Evolutionary conservation across 2,329 filamentous ascomycete species (phyloP), one percentile per base, ranked within the genome.

Genomic region (Cadophora sp.): DNA sequence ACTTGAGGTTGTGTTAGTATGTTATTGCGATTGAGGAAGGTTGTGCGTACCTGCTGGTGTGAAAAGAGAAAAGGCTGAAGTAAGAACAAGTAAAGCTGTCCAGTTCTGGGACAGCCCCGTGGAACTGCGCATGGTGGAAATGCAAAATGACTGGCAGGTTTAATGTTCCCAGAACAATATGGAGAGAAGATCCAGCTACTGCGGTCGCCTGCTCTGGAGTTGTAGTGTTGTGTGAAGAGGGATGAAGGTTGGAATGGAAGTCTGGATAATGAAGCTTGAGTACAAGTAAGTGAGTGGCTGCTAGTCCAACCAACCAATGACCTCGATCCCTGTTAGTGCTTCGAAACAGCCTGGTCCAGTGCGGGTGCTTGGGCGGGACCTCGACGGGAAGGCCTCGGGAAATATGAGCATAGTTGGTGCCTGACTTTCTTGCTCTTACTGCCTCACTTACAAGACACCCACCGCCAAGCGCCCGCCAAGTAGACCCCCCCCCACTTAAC

Each of bases 61-160:
- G 72, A 92, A 80, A 36, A 93, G 78, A 73, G 83, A 87, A 74
- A 93, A 76, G 58, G 86, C 79, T 71, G 84, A 81, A 53, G 91
- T 73, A 68, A 92, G 77, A 70, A 86, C 84, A 69, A 92, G 79
- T 71, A 88, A 82, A 74, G 86, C 81, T 76, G 88, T 86, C 91
- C 91, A 93, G 80, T 81, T 83, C 77, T 80, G 81, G 81, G 86
- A 86, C 82, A 81, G 79, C 78, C 80, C 62, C 41, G 66, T 64
- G 59, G 68, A 73, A 66, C 63, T 64, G 68, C 55, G 69, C 75
- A 76, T 76, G 27, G 41, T 62, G 59, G 33, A 66, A 63, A 39
- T 33, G 39, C 60, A 58, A 36, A 51, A 56, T 66, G 20, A 59
- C 62, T 48, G 30, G 45, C 62, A 65, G 51, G n/a, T 45, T 55